Conservation (phyloP, 1,284 basidiomycete genomes). For the Malassezia slooffiae region DNA sequence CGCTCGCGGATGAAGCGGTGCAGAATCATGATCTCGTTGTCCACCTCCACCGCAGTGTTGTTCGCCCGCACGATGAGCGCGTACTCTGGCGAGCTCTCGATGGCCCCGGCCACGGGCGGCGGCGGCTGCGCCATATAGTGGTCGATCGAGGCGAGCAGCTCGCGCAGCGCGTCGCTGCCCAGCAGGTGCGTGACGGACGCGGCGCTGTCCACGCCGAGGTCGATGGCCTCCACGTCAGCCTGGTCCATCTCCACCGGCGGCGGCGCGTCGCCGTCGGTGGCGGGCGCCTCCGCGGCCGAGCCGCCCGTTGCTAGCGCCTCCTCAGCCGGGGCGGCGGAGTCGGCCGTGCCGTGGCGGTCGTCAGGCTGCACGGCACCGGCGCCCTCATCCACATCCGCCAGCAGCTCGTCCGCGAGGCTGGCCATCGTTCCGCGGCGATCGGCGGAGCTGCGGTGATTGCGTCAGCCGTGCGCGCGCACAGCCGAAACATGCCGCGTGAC, state of each 20-base stretch:
- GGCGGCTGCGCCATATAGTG: constrained; percentile 68
- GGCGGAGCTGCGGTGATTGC: too few relatives aligned
- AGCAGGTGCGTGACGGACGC: constrained; percentile 77
- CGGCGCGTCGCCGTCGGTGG: constrained; percentile 1
- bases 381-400: constrained; percentile 60
- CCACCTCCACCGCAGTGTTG: constrained; percentile 93
- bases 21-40: constrained; percentile 92
- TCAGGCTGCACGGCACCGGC: constrained; percentile 37
- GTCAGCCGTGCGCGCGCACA: too few relatives aligned
- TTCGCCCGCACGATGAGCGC: constrained; percentile 91
- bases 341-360: constrained; percentile 22
- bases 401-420: constrained; percentile 67
- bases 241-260: constrained; percentile 86
- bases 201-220: constrained; percentile 76
- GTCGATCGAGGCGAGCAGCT: constrained; percentile 67
- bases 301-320: constrained; percentile 7
- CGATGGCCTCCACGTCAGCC: constrained; percentile 84
- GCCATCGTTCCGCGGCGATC: constrained; percentile 29
- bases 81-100: constrained; percentile 90
- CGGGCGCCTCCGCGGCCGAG: constrained; percentile 10
- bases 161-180: constrained; percentile 68
- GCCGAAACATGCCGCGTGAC: too few relatives aligned
- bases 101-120: constrained; percentile 61
- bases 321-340: constrained; percentile 16
- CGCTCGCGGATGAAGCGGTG: constrained; percentile 99